These are phyloP conservation scores for Claviceps sp. DNA, from an alignment of 2,329 filamentous ascomycete species.

Conservation along the genomic window DNA sequence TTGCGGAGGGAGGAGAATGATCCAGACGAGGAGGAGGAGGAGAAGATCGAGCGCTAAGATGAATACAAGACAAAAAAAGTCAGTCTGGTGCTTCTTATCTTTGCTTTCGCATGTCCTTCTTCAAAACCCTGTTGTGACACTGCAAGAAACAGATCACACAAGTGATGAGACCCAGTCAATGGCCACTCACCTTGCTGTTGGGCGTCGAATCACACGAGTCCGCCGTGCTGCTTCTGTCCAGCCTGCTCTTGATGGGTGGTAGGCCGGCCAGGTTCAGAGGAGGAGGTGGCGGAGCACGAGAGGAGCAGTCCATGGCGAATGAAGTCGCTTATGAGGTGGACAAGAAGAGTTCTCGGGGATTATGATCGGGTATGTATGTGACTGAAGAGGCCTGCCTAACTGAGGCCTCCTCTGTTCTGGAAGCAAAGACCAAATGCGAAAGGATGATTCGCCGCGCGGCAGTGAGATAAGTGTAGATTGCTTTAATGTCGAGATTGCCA, in stretches of 20 bases:
- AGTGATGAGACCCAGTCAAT: background rate
- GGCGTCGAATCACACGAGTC: constrained; percentile 11
- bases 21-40: constrained; percentile 14
- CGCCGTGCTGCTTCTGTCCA: constrained; percentile 10
- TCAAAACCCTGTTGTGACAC: background rate
- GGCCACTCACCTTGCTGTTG: constrained; percentile 12
- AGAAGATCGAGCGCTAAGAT: constrained; percentile 16
- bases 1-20: constrained; percentile 17
- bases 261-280: constrained; percentile 6
- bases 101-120: background rate
- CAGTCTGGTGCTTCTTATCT: constrained; percentile 5
- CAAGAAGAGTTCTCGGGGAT: too few species aligned
- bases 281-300: constrained; percentile 6
- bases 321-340: background rate
- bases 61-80: constrained; percentile 5
- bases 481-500: too few species aligned
- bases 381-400: too few species aligned
- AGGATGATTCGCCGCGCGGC: too few species aligned
- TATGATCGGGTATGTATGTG: too few species aligned
- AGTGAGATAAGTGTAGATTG: too few species aligned
- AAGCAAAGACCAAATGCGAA: too few species aligned
- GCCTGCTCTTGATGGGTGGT: constrained; percentile 9
- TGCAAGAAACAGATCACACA: background rate
- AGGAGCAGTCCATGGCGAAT: constrained; percentile 3
- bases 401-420: too few species aligned